Conservation (phyloP, 345 rosid species). For the Erucastrum elatum region DNA sequence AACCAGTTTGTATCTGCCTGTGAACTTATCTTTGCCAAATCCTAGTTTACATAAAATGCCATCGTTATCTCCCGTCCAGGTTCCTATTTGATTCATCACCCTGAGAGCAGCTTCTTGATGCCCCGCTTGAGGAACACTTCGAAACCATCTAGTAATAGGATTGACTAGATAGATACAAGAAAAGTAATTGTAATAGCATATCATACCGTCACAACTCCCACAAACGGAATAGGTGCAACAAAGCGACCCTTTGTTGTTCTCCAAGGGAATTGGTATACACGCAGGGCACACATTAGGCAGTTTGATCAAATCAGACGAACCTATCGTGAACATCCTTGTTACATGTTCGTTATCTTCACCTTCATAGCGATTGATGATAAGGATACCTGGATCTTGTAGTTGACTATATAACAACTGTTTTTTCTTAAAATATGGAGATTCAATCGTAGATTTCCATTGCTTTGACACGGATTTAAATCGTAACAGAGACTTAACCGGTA, state of each 20-base stretch:
- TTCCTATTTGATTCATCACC: too few relatives aligned
- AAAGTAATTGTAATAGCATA: not conserved
- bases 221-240: not conserved
- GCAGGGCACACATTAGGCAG: not conserved
- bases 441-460: not conserved
- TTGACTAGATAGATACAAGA: not conserved
- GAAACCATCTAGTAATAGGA: slow-evolving; percentile 1
- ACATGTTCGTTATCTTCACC: not conserved
- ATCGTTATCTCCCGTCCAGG: not conserved
- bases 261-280: not conserved
- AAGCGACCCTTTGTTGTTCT: not conserved
- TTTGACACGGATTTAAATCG: not conserved
- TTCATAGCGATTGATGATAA: not conserved
- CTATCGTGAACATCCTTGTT: not conserved
- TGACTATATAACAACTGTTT: not conserved
- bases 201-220: slow-evolving; percentile 12
- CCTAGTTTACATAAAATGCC: not conserved
- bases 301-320: not conserved
- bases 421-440: not conserved
- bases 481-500: not conserved
- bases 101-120: not conserved
- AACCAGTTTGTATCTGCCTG: not conserved
- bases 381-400: not conserved
- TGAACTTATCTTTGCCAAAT: slow-evolving; percentile 1
- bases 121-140: slow-evolving; percentile 7